Conservation (phyloP, 371 early-diverging fungal species). For the Choanephora cucurbitarum region DNA sequence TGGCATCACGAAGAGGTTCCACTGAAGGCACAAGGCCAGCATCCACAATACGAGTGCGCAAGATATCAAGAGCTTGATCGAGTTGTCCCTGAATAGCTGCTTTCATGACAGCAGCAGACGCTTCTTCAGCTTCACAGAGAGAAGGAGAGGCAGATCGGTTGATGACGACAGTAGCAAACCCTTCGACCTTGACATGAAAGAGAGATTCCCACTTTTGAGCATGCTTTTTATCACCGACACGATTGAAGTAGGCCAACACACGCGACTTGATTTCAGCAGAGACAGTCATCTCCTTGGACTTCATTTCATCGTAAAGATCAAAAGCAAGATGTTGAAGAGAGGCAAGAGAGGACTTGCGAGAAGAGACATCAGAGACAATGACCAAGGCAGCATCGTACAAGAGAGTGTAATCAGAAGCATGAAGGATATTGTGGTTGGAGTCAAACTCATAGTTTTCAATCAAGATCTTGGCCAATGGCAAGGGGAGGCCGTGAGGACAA, state of each 20-base stretch:
- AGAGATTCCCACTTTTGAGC: slow-evolving; percentile 28
- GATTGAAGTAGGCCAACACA: slow-evolving; percentile 14
- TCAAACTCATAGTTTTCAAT: slow-evolving; percentile 28
- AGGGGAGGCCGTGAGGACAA: slow-evolving; percentile 21
- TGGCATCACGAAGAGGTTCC: slow-evolving; percentile 43
- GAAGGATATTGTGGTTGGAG: slow-evolving; percentile 15
- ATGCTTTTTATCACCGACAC: slow-evolving; percentile 16
- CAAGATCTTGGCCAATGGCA: slow-evolving; percentile 16
- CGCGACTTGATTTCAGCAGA: slow-evolving; percentile 12
- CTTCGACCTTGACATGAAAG: slow-evolving; percentile 8
- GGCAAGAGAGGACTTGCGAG: slow-evolving; percentile 14
- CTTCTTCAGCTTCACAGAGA: slow-evolving; percentile 9
- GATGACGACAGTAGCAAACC: slow-evolving; percentile 11
- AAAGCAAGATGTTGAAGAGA: slow-evolving; percentile 18
- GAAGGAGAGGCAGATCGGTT: neutral
- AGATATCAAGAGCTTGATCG: slow-evolving; percentile 23
- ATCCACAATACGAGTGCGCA: slow-evolving; percentile 26
- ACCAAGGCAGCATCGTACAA: slow-evolving; percentile 23
- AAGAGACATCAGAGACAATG: slow-evolving; percentile 10
- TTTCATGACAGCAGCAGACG: slow-evolving; percentile 30
- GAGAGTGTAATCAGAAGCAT: slow-evolving; percentile 19
- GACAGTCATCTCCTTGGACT: neutral
- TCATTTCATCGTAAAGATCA: slow-evolving; percentile 21
- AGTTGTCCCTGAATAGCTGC: slow-evolving; percentile 26
- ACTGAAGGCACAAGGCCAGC: slow-evolving; percentile 30